Base-by-base conservation (phyloP, 345 rosid genomes). In the Rhodamnia rubescens region DNA sequence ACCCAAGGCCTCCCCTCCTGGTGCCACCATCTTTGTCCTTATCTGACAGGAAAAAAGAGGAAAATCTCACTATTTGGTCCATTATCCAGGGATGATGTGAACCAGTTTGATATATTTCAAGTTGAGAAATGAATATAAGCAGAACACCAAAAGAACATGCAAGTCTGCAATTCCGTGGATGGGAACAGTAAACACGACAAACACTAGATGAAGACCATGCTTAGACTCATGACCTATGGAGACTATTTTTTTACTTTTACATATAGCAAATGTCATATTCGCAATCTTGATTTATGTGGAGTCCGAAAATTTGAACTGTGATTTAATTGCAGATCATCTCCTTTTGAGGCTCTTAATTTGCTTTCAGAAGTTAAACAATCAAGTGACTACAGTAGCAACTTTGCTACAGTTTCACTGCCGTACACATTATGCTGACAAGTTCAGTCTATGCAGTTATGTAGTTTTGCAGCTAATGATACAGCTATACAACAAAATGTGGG, bases 1-100 rank as follows among this genome's bases (percentile, higher is more conserved):
- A 51, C 98, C 98, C 85, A 93, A 91, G 6, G 94, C 94, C 92
- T 95, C 99, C 83, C 99, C 99, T 82, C 99, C 98, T 2, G 95
- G 96, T 74, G 99, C 99, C 47, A 97, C 91, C 92, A 97, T 92
- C 86, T 91, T 93, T 4, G 98, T 95, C 87, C 99, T 90, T 87
- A 94, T 88, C 98, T 95, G 88, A 74, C 51, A 81, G 85, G 51
- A 83, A 49, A 81, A 74, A 10, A 82, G 4, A 11, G 53, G 81
- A 47, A 64, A 61, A 29, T 69, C 42, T 69, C 24, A 69, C 78
- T 8, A 32, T 36, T 69, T 69, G 24, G 24, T 32, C 11, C 21
- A 85, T 20, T 52, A 78, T 36, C 26, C 86, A 55, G 42, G 83
- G 5, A 85, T 22, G 24, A 42, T 7, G 53, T 21, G 49, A 52